Evolutionary conservation across 768 basidiomycete species (phyloP), one percentile per base, ranked within the genome.

Genomic region (Phylloporus arenicola): DNA sequence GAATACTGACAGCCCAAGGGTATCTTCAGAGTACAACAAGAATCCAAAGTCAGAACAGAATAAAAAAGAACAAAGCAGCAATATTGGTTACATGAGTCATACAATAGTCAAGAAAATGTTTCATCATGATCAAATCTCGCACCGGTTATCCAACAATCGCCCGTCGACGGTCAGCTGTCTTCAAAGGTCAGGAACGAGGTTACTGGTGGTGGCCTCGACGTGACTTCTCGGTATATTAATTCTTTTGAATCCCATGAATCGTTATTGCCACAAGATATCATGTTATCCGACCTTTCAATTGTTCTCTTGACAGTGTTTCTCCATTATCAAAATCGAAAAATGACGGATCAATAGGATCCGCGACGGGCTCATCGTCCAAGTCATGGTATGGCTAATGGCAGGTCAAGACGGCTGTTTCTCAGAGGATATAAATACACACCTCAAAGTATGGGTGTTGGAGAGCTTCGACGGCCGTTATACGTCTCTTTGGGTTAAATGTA

Each of bases 391-490:
- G 83, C 87, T 88, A 6, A 38, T 33, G 0, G 8, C n/a, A n/a
- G 7, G 14, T 50, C 16, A 24, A 40, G 16, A 35, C 3, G 16
- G 33, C 11, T 13, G 2, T 34, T 19, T 16, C 14, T 12, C 13
- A 6, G 4, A 16, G 24, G 5, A 20, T 3, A n/a, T 5, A 13
- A 10, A 37, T 20, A 64, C 75, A 30, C 48, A 87, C 90, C 73
- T 82, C 81, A 22, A 95, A 75, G 67, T 96, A 96, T 0, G 92
- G 91, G 70, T 98, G 95, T 53, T 80, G 79, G 47, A 98, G 73
- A 1, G 91, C 91, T 52, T 93, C 85, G 37, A 85, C 83, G 12
- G 90, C 93, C 55, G 90, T 88, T 52, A 97, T 87, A 14, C 95
- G 78, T 62, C 87, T 81, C 62, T 83, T 87, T 9, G 95, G 95